phyloP scores from a whole-genome alignment of 1,284 basidiomycete species.

The Blastosporella zonata region DNA sequence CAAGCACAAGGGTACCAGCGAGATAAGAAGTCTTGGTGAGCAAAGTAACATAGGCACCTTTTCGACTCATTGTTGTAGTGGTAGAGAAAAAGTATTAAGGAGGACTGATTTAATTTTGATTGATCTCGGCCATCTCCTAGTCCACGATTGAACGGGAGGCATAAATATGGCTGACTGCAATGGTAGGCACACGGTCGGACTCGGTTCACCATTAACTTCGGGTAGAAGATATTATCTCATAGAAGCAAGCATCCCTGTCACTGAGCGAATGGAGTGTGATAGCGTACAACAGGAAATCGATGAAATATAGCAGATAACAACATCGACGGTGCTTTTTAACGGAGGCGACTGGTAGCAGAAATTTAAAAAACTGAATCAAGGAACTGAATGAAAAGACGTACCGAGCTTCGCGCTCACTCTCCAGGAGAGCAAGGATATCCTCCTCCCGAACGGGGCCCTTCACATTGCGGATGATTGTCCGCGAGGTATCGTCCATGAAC shows the following conservation, averaged over 20 bases:
- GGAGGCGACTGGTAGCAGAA: constrained; percentile 34
- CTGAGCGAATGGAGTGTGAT: constrained; percentile 10
- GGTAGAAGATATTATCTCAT: background rate
- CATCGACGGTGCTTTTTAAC: constrained; percentile 27
- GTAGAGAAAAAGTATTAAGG: background rate
- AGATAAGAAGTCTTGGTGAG: constrained; percentile 60
- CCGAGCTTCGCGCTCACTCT: constrained; percentile 99
- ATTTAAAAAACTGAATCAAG: constrained; percentile 13
- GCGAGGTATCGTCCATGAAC: constrained; percentile 97
- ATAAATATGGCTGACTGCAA: no score
- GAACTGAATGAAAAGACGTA: constrained; percentile 30
- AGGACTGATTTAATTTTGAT: background rate
- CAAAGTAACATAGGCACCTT: constrained; percentile 40
- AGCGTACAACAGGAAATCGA: constrained; percentile 14
- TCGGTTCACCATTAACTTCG: background rate
- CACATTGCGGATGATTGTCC: constrained; percentile 98
- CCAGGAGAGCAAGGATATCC: constrained; percentile 96
- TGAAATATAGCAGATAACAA: constrained; percentile 9
- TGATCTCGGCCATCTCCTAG: constrained; percentile 28
- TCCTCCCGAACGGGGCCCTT: constrained; percentile 97
- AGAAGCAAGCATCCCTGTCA: constrained; percentile 9
- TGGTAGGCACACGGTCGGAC: no score
- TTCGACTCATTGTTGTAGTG: constrained; percentile 28
- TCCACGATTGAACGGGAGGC: constrained; percentile 5
- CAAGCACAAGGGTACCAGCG: constrained; percentile 71